Percentiles rank a stretch among this genome's conserved stretches.
These are phyloP conservation scores for Pyrrhoderma noxium DNA, from an alignment of 1,284 basidiomycete species.

Conservation along the genomic window DNA sequence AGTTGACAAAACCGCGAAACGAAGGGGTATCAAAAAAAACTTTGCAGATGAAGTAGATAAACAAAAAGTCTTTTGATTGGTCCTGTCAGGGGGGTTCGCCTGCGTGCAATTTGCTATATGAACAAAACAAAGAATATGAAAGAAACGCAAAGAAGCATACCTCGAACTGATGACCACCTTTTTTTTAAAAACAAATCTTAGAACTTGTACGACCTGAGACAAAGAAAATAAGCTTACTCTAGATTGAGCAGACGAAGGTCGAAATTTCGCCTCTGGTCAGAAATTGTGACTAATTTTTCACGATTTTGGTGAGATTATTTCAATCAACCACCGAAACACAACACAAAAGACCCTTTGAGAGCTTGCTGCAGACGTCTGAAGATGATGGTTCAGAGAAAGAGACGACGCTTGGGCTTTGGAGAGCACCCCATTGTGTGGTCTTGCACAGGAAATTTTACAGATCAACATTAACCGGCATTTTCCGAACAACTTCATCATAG, in stretches of 20 bases:
- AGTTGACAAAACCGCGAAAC: conserved; percentile 12
- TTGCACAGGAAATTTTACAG: conserved; percentile 11
- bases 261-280: conserved; percentile 66
- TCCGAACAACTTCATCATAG: not conserved
- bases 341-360: too few species aligned
- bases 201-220: conserved; percentile 21
- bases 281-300: conserved; percentile 44
- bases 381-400: not conserved
- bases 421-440: not conserved
- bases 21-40: conserved; percentile 9
- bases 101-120: conserved; percentile 24
- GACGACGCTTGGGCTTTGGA: not conserved
- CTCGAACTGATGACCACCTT: conserved; percentile 77
- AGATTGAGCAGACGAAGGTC: conserved; percentile 79
- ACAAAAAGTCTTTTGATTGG: conserved; percentile 23
- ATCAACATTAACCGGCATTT: conserved; percentile 5
- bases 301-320: not conserved
- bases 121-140: conserved; percentile 13
- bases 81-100: conserved; percentile 75
- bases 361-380: too few species aligned
- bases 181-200: conserved; percentile 15
- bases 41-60: not conserved
- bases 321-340: too few species aligned
- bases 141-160: conserved; percentile 32
- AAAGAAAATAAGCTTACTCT: conserved; percentile 43